These are phyloP conservation scores for Fusarium pseudoanthophilum DNA, from an alignment of 2,329 filamentous ascomycete species.

Conservation along the genomic window DNA sequence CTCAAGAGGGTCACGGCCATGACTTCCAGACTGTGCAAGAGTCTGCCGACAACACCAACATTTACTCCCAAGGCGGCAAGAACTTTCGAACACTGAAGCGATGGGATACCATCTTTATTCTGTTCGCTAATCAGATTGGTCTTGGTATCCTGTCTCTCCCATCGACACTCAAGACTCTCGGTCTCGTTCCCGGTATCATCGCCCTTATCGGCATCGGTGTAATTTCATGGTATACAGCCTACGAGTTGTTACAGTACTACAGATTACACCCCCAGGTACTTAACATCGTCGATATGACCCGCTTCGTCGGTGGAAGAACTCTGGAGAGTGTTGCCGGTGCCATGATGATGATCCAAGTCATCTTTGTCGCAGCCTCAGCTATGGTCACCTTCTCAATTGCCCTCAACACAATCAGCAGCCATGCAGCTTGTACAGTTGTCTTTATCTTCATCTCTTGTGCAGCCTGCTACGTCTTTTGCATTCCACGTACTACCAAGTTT, in stretches of 20 bases:
- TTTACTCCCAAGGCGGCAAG: slow-evolving; percentile 39
- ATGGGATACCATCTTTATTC: slow-evolving; percentile 41
- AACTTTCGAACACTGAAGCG: slow-evolving; percentile 39
- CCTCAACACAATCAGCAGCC: slow-evolving; percentile 33
- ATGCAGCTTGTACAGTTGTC: slow-evolving; percentile 25
- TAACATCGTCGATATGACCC: slow-evolving; percentile 75
- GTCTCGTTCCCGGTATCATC: slow-evolving; percentile 73
- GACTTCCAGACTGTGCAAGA: slow-evolving; percentile 30
- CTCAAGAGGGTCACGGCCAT: slow-evolving; percentile 18
- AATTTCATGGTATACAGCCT: slow-evolving; percentile 68
- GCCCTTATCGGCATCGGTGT: slow-evolving; percentile 72
- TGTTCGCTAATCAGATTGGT: slow-evolving; percentile 43
- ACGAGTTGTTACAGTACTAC: slow-evolving; percentile 69
- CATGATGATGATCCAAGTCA: slow-evolving; percentile 39
- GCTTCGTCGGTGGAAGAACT: slow-evolving; percentile 54
- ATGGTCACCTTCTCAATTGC: slow-evolving; percentile 33
- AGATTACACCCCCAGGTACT: slow-evolving; percentile 72
- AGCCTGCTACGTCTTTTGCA: slow-evolving; percentile 21
- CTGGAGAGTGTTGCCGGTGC: slow-evolving; percentile 19
- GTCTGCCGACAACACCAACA: slow-evolving; percentile 33
- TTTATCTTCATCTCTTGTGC: slow-evolving; percentile 27
- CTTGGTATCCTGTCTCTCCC: slow-evolving; percentile 70
- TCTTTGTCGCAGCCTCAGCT: slow-evolving; percentile 33
- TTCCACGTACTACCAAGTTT: slow-evolving; percentile 32
- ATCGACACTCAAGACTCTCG: slow-evolving; percentile 73